phyloP scores from a whole-genome alignment of 176 grass and related monocot species.

The Phyllostachys edulis region DNA sequence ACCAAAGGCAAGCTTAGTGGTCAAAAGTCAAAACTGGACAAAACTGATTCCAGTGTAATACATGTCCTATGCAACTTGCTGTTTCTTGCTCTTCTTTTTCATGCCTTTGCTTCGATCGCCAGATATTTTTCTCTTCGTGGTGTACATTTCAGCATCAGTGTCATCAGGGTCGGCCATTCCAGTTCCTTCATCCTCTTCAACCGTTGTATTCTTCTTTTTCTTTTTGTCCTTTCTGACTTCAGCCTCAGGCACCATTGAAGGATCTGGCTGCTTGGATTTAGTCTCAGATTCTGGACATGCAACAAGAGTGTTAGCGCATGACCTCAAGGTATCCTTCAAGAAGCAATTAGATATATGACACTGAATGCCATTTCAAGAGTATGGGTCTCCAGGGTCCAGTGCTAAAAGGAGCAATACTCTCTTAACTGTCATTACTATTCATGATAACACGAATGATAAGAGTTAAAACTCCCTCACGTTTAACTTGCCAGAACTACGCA shows the following conservation, averaged over 20 bases:
- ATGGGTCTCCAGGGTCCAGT: background rate
- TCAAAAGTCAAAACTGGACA: background rate
- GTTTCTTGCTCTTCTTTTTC: constrained; percentile 64
- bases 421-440: background rate
- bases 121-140: constrained; percentile 60
- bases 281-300: constrained; percentile 43
- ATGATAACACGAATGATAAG: background rate
- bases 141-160: constrained; percentile 35
- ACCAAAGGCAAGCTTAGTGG: background rate
- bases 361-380: background rate
- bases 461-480: background rate
- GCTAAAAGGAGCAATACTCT: background rate
- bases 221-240: constrained; percentile 38
- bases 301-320: constrained; percentile 23
- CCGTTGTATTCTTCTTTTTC: constrained; percentile 36
- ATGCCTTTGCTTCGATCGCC: constrained; percentile 41
- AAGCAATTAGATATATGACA: constrained; percentile 6
- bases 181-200: constrained; percentile 43
- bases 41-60: background rate
- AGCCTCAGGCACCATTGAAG: constrained; percentile 28
- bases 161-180: constrained; percentile 26
- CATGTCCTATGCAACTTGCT: constrained; percentile 38
- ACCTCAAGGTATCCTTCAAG: background rate
- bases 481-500: background rate
- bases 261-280: constrained; percentile 23